phyloP scores from a whole-genome alignment of 805 yeast genomes.

The Lipomyces yamanashiensis region DNA sequence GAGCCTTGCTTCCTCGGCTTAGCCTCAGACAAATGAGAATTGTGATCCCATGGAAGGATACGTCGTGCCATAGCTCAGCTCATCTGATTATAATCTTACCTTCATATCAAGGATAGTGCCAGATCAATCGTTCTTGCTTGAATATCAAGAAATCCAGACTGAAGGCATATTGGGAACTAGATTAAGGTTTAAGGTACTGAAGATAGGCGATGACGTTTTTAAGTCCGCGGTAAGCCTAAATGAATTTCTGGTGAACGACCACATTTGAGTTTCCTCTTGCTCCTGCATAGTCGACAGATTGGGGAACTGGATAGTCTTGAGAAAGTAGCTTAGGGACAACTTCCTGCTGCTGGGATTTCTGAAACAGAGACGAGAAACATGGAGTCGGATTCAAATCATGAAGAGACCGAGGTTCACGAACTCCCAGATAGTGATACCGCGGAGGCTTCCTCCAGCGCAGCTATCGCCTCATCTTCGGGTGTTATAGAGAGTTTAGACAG shows the following conservation, averaged over 20 bases:
- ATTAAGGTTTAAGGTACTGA: too few relatives aligned
- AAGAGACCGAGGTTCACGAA: not conserved
- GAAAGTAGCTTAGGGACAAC: too few relatives aligned
- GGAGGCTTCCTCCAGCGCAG: not conserved
- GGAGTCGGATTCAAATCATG: not conserved
- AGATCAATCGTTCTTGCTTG: not conserved
- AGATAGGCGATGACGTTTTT: too few relatives aligned
- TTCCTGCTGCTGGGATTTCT: not conserved
- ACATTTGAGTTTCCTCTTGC: too few relatives aligned
- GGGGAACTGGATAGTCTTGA: too few relatives aligned
- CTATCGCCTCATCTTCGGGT: not conserved
- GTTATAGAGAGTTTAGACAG: conserved; percentile 40
- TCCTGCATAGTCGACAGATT: too few relatives aligned
- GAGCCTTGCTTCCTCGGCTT: not conserved
- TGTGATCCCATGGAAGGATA: conserved; percentile 1
- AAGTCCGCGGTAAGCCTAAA: too few relatives aligned
- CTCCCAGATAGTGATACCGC: not conserved
- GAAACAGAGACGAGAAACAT: not conserved
- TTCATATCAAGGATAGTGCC: not conserved
- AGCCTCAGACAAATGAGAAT: not conserved
- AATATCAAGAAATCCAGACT: too few relatives aligned
- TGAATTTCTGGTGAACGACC: too few relatives aligned
- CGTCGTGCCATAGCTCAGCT: not conserved
- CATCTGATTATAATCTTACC: too few relatives aligned
- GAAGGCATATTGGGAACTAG: too few relatives aligned